phyloP scores from a whole-genome alignment of 2,329 filamentous ascomycete genomes.

The Neofusicoccum cordaticola region DNA sequence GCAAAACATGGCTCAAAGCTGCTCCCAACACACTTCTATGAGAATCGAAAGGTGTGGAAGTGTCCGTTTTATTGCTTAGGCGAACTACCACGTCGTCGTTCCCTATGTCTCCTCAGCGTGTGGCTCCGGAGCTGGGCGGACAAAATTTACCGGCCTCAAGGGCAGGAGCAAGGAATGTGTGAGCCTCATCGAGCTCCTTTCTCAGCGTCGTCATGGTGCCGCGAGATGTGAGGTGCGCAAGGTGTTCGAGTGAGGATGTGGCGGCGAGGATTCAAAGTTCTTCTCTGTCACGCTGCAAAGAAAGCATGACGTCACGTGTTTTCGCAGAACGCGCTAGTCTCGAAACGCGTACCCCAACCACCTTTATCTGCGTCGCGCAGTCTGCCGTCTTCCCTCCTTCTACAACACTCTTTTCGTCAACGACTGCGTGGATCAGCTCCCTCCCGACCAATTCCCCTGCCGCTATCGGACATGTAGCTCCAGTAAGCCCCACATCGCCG shows the following conservation, averaged over 20 bases:
- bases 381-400: neutral
- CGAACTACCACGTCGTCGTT: conserved; percentile 12
- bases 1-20: conserved; percentile 30
- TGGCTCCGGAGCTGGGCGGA: neutral
- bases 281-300: neutral
- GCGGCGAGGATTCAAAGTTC: neutral
- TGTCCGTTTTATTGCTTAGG: neutral
- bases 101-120: conserved; percentile 10
- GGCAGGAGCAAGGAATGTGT: conserved; percentile 1
- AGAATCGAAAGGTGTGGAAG: neutral
- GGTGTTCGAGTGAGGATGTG: neutral
- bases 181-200: conserved; percentile 32
- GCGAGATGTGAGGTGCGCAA: neutral
- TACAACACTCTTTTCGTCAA: conserved; percentile 9
- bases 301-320: conserved; percentile 10
- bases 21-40: conserved; percentile 7
- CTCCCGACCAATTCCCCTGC: neutral
- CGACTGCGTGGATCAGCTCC: conserved; percentile 7
- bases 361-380: neutral
- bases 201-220: conserved; percentile 22
- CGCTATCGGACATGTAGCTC: neutral
- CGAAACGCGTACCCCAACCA: conserved; percentile 15
- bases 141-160: conserved; percentile 7
- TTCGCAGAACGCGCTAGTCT: conserved; percentile 15
- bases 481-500: neutral